Conservation (phyloP, 1,284 basidiomycete species). For the Lentinula novae-zelandiae region DNA sequence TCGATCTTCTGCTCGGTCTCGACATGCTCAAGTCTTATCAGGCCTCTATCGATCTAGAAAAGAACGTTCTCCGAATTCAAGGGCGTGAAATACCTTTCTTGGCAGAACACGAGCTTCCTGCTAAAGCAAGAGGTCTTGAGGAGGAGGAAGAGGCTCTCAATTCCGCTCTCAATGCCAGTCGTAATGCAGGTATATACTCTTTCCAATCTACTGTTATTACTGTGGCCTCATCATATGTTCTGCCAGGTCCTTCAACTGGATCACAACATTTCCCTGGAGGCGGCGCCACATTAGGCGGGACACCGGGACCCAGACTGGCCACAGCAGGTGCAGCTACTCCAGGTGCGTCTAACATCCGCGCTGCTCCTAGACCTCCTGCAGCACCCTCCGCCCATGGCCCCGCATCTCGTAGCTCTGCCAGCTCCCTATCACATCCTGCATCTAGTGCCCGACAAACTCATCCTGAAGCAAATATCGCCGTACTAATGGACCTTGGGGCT, state of each 20-base stretch:
- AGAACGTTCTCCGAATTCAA: constrained; percentile 86
- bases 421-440: constrained; percentile 9
- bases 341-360: constrained; percentile 14
- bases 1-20: constrained; percentile 92
- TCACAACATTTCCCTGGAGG: constrained; percentile 53
- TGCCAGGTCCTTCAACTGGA: background rate
- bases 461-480: constrained; percentile 50
- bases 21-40: constrained; percentile 99
- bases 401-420: background rate
- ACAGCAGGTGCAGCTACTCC: constrained; percentile 13
- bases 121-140: constrained; percentile 53
- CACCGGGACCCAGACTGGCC: constrained; percentile 25
- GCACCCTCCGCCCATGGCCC: background rate
- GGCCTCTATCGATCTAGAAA: constrained; percentile 90
- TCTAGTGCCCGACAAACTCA: constrained; percentile 23
- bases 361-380: background rate
- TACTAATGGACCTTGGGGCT: constrained; percentile 74
- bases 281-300: constrained; percentile 48
- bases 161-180: constrained; percentile 17
- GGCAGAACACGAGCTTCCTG: constrained; percentile 90
- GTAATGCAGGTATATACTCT: constrained; percentile 14
- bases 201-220: background rate
- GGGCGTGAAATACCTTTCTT: constrained; percentile 85
- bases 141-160: constrained; percentile 22
- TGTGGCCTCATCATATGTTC: constrained; percentile 10